These are phyloP conservation scores for Dactylellina haptotyla DNA, from an alignment of 2,329 filamentous ascomycete species.

Conservation along the genomic window DNA sequence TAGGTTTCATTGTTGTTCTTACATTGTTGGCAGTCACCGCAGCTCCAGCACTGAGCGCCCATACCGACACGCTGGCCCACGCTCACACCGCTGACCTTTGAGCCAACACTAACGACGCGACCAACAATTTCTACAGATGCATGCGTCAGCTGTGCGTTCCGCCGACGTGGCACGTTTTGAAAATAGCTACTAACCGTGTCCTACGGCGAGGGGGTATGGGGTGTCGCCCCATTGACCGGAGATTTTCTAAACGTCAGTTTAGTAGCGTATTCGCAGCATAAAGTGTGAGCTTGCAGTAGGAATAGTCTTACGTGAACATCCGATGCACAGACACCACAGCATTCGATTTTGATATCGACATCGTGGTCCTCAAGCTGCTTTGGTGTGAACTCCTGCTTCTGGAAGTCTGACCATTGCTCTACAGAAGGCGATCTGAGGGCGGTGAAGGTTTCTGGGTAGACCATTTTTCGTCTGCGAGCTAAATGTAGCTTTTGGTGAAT, in stretches of 20 bases:
- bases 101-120: constrained; percentile 73
- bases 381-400: constrained; percentile 69
- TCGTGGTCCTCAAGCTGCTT: constrained; percentile 89
- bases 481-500: too few relatives aligned
- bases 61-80: constrained; percentile 74
- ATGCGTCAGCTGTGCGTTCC: constrained; percentile 9
- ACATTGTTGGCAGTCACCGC: constrained; percentile 73
- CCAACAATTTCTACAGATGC: constrained; percentile 73
- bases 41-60: constrained; percentile 74
- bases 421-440: constrained; percentile 30
- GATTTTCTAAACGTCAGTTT: constrained; percentile 60
- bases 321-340: constrained; percentile 79
- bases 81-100: constrained; percentile 71
- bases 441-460: constrained; percentile 50
- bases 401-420: constrained; percentile 43
- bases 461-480: too few relatives aligned
- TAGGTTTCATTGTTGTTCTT: constrained; percentile 75
- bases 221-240: constrained; percentile 72
- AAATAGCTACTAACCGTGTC: constrained; percentile 67
- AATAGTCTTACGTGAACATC: constrained; percentile 69
- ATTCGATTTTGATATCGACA: constrained; percentile 86
- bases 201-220: constrained; percentile 72
- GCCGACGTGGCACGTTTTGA: neutral
- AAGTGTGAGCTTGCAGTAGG: neutral
- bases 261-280: neutral